A percentile compares a stretch with the other conserved stretches of the same genome.
Evolutionary conservation across 2,329 filamentous ascomycete genomes (phyloP).

Genomic region (Monosporascus cannonballus): DNA sequence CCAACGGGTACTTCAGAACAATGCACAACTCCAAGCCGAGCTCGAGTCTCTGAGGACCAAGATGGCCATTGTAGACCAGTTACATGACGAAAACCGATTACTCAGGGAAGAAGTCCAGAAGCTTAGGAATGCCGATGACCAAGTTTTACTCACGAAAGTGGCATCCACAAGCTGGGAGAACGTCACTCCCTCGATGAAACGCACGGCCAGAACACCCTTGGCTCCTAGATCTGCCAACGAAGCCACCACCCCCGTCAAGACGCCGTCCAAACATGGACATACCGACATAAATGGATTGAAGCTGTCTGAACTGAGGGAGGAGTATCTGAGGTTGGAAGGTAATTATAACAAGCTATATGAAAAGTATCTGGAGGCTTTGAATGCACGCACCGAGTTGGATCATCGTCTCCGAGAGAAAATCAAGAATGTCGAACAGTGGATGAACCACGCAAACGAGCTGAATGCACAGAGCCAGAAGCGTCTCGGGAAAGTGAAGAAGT

Average conservation of each 20-base stretch:
- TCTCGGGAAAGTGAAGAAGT: constrained; percentile 31
- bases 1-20: constrained; percentile 9
- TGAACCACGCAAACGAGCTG: constrained; percentile 35
- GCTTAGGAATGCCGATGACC: constrained; percentile 17
- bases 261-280: constrained; percentile 6
- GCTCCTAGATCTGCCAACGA: constrained; percentile 19
- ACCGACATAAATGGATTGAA: constrained; percentile 11
- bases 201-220: constrained; percentile 15
- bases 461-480: constrained; percentile 25
- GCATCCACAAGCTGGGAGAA: constrained; percentile 1
- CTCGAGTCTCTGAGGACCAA: constrained; percentile 27
- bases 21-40: constrained; percentile 25
- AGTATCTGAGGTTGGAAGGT: constrained; percentile 31
- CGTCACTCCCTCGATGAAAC: constrained; percentile 1
- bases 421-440: constrained; percentile 39
- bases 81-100: constrained; percentile 37
- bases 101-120: constrained; percentile 32
- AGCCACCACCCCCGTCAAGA: constrained; percentile 10
- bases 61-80: constrained; percentile 25
- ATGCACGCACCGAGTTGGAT: constrained; percentile 20
- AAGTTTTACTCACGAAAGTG: constrained; percentile 2
- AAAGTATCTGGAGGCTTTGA: constrained; percentile 17
- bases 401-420: constrained; percentile 36
- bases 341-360: constrained; percentile 34
- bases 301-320: constrained; percentile 19